Evolutionary conservation across 306 rosid species (phyloP), one percentile per base, ranked within the genome.

Genomic region (Acacia acuminata): DNA sequence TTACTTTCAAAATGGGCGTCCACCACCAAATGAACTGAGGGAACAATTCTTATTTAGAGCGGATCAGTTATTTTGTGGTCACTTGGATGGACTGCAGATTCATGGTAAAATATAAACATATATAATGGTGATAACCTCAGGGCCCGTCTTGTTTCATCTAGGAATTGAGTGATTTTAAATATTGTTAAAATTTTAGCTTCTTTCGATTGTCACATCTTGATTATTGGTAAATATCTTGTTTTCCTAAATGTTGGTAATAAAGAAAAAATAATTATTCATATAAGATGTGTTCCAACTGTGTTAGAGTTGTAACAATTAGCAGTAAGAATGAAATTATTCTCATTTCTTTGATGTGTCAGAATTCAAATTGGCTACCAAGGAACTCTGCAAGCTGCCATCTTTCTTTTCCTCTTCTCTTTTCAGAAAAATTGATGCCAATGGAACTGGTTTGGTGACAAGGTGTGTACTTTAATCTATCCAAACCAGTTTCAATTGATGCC

Each of bases 391-490:
- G n/a, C n/a, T n/a, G n/a, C n/a, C n/a, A n/a, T n/a, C n/a, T 56
- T 96, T 92, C 85, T 90, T 96, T 87, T 94, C 97, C 32, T 68
- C 92, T 1, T 85, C 92, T 36, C 94, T 96, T 83, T 96, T 96
- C 88, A 85, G 78, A 87, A 94, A 92, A 94, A 92, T 96, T 84
- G 99, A 94, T 77, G 43, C 67, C 80, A 84, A 82, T 48, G 89
- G 90, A 87, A 83, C 97, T 71, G 98, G 98, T 66, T 79, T 87
- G 83, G 97, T 92, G 72, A 90, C 97, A 76, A 96, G 98, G 99
- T 96, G 82, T 70, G 80, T 66, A 80, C 38, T 68, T 84, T 34
- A 75, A 78, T 77, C 43, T 67, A 51, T n/a, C n/a, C n/a, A n/a
- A n/a, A n/a, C n/a, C n/a, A n/a, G n/a, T n/a, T n/a, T n/a, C n/a